Evolutionary conservation across 768 basidiomycete species (phyloP).

Genomic region (Termitomyces sp.): DNA sequence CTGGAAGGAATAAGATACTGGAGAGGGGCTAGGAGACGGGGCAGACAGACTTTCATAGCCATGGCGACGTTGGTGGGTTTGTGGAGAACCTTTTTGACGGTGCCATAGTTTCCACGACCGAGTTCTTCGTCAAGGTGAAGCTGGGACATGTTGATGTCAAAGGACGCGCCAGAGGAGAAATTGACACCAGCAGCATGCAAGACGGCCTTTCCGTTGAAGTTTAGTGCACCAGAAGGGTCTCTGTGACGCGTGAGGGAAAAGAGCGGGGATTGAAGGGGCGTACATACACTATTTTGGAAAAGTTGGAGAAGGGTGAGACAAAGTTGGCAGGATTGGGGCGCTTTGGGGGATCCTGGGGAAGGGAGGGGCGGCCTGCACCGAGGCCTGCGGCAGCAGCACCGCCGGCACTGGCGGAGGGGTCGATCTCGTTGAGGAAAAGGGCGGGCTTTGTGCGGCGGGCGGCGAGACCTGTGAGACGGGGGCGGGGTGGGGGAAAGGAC

Average conservation of each 20-base stretch:
- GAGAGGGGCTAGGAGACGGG: slow-evolving; percentile 4
- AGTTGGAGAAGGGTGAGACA: slow-evolving; percentile 85
- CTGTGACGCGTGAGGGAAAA: slow-evolving; percentile 31
- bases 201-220: slow-evolving; percentile 90
- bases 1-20: slow-evolving; percentile 32
- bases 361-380: slow-evolving; percentile 58
- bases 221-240: slow-evolving; percentile 93
- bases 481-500: slow-evolving; percentile 10
- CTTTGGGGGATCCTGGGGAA: slow-evolving; percentile 33
- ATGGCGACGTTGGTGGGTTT: slow-evolving; percentile 92
- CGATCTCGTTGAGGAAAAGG: slow-evolving; percentile 63
- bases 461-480: slow-evolving; percentile 27
- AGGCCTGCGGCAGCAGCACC: slow-evolving; percentile 63
- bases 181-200: slow-evolving; percentile 80
- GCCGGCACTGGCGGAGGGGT: slow-evolving; percentile 41
- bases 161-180: slow-evolving; percentile 87
- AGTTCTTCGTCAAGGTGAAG: slow-evolving; percentile 89
- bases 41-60: slow-evolving; percentile 91
- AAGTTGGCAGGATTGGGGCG: slow-evolving; percentile 36
- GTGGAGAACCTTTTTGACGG: slow-evolving; percentile 93
- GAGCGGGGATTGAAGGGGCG: neutral
- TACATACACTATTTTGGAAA: slow-evolving; percentile 83
- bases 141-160: slow-evolving; percentile 92
- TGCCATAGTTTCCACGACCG: slow-evolving; percentile 95
- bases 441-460: slow-evolving; percentile 46